These are phyloP conservation scores for Pythium periplocum DNA, from an alignment of 352 stramenopile genomes.

Conservation along the genomic window DNA sequence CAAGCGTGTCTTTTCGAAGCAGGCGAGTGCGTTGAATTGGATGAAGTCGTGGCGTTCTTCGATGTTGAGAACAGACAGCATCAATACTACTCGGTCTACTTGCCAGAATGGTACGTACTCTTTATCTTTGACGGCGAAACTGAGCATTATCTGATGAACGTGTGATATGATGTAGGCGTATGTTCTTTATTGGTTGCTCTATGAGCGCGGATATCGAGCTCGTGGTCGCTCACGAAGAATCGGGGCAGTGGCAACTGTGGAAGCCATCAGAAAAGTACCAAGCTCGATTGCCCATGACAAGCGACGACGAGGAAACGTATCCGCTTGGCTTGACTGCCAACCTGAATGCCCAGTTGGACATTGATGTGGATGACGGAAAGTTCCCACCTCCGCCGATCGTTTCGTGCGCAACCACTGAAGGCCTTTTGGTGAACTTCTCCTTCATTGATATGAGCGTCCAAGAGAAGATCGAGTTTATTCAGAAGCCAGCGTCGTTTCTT, in stretches of 20 bases:
- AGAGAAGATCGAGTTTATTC: conserved; percentile 21
- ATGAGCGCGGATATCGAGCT: conserved; percentile 77
- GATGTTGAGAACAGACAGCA: conserved; percentile 49
- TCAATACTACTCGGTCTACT: conserved; percentile 60
- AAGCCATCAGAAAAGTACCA: conserved; percentile 75
- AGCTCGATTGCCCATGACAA: conserved; percentile 66
- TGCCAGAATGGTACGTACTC: conserved; percentile 44
- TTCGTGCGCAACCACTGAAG: conserved; percentile 51
- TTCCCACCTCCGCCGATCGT: conserved; percentile 51
- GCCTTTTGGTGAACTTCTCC: conserved; percentile 57
- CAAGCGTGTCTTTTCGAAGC: conserved; percentile 55
- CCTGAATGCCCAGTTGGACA: conserved; percentile 40
- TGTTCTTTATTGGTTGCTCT: conserved; percentile 79
- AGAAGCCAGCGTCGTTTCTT: conserved; percentile 1
- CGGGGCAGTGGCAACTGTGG: conserved; percentile 60
- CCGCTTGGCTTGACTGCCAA: conserved; percentile 51
- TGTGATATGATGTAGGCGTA: conserved; percentile 30
- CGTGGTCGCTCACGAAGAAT: conserved; percentile 55
- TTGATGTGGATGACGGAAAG: conserved; percentile 45
- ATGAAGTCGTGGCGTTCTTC: conserved; percentile 61
- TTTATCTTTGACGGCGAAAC: too few relatives aligned
- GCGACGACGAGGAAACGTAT: conserved; percentile 62
- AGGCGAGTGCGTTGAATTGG: conserved; percentile 39
- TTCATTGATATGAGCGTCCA: conserved; percentile 59
- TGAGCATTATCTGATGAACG: too few relatives aligned